Evolutionary conservation across 768 basidiomycete species (phyloP), one percentile per base, ranked within the genome.

Genomic region (Naganishia antarctica): DNA sequence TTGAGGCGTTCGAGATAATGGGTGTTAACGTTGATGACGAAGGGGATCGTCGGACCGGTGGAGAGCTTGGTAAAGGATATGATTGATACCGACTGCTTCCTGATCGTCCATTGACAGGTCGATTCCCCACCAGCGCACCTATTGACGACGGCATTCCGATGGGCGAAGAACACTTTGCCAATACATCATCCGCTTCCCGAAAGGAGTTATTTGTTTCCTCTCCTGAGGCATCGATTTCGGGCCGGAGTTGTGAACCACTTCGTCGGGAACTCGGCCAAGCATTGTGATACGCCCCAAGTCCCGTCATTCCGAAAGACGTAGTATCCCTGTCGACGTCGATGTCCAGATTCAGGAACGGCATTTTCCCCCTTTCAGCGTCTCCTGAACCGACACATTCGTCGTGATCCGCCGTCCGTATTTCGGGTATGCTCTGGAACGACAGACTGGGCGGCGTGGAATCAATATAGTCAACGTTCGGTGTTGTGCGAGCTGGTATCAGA

Each of bases 81-180:
- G 50, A 51, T 34, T 51, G 50, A 34, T 51, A 34, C 6, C 50
- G 50, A 6, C 6, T n/a, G 50, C 32, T 51, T 7, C 50, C 50
- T 2, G 50, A 7, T 51, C 16, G 29, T 7, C 18, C 31, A 23
- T 34, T 32, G 34, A 15, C 15, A 7, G 7, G 34, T 9, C 43
- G 43, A 44, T n/a, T 44, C 13, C 11, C 43, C 43, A 44, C n/a
- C 13, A 18, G 11, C 6, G 5, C 43, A n/a, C 8, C 8, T 44
- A n/a, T 44, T 25, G 50, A 32, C 18, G 28, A 31, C 50, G 50
- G 32, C 6, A 23, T 51, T 16, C 5, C 48, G 48, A 21, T 29
- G 16, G 48, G 48, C 48, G 29, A 49, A 28, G 25, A 25, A 9
- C 23, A 16, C 11, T 49, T 5, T 25, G 12, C 29, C 21, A 3